phyloP scores from a whole-genome alignment of 2,329 filamentous ascomycete genomes.

The Eurotiales sp. region DNA sequence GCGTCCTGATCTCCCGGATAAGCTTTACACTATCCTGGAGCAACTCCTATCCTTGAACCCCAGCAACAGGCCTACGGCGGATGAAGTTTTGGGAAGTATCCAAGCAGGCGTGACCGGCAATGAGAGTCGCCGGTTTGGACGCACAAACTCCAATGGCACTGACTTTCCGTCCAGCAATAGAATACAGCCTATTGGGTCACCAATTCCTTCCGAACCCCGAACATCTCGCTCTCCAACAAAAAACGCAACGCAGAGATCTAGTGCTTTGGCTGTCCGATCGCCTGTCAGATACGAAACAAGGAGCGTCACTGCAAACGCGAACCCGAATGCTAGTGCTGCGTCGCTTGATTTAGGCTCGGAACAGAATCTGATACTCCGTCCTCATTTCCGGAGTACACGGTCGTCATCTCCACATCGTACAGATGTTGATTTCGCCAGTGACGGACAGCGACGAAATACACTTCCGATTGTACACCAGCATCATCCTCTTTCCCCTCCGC shows the following conservation, averaged over 20 bases:
- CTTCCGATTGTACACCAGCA: conserved; percentile 28
- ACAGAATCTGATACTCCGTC: conserved; percentile 30
- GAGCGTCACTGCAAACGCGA: conserved; percentile 8
- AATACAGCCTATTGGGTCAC: conserved; percentile 39
- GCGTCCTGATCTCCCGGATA: conserved; percentile 77
- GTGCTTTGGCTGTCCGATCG: conserved; percentile 7
- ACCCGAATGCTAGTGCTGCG: background rate
- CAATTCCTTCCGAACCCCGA: conserved; percentile 24
- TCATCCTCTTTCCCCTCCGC: conserved; percentile 2
- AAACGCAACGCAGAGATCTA: background rate
- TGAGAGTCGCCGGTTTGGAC: conserved; percentile 40
- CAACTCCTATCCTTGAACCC: conserved; percentile 75
- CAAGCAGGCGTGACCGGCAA: conserved; percentile 58
- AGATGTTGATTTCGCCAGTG: conserved; percentile 16
- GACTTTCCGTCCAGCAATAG: conserved; percentile 32
- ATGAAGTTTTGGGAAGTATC: conserved; percentile 77
- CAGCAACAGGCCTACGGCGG: conserved; percentile 72
- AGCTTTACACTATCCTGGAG: conserved; percentile 81
- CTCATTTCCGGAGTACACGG: conserved; percentile 25
- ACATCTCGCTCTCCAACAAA: conserved; percentile 24
- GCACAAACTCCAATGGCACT: conserved; percentile 27
- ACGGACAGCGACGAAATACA: conserved; percentile 18
- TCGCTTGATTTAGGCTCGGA: conserved; percentile 11
- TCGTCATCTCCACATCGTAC: conserved; percentile 21
- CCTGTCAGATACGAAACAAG: conserved; percentile 12